A percentile compares a stretch with the other conserved stretches of the same genome.
phyloP scores from a whole-genome alignment of 345 rosid genomes.

The Citrus hindsii region DNA sequence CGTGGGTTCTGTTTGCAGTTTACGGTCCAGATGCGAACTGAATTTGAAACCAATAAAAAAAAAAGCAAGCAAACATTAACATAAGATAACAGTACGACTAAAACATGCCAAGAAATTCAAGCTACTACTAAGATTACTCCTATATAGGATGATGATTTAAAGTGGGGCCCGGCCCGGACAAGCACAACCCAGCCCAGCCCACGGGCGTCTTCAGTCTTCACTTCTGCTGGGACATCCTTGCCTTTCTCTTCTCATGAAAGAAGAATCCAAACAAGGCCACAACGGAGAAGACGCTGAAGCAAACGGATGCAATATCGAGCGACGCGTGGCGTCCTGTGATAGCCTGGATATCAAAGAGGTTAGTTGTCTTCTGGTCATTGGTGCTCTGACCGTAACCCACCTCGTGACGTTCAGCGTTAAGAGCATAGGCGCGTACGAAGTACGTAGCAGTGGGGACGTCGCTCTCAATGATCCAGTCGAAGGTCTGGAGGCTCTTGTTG shows the following conservation, averaged over 20 bases:
- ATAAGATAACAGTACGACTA: neutral
- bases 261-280: conserved; percentile 52
- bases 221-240: conserved; percentile 20
- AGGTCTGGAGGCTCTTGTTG: conserved; percentile 26
- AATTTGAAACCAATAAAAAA: neutral
- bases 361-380: conserved; percentile 27
- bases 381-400: conserved; percentile 66
- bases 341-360: conserved; percentile 39
- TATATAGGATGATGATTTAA: neutral
- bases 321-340: conserved; percentile 54
- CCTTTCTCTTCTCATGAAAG: conserved; percentile 49
- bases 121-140: neutral
- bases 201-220: neutral
- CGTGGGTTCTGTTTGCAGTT: neutral
- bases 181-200: neutral
- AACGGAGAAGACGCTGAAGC: conserved; percentile 69
- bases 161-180: neutral
- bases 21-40: neutral
- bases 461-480: conserved; percentile 41
- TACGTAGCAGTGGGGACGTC: conserved; percentile 61
- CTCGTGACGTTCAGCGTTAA: conserved; percentile 19
- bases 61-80: neutral
- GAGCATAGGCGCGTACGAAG: conserved; percentile 71
- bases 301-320: conserved; percentile 49
- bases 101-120: neutral